Conservation (phyloP, 2,329 filamentous ascomycete species). For the Diaporthe ampelina region DNA sequence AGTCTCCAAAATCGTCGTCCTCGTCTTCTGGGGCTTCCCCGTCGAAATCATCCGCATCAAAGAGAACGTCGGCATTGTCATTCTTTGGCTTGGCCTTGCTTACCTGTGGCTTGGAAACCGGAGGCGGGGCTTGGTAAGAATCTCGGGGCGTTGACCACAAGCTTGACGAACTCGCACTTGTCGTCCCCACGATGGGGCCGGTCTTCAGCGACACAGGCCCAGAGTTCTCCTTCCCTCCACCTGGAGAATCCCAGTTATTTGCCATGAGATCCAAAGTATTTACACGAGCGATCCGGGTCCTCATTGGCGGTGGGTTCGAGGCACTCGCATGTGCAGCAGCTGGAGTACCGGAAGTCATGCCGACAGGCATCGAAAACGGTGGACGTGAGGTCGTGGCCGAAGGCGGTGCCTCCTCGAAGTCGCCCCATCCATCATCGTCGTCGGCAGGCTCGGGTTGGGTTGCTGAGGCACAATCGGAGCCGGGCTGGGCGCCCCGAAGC, state of each 20-base stretch:
- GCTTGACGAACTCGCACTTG: slow-evolving; percentile 21
- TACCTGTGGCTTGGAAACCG: slow-evolving; percentile 37
- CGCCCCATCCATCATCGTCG: slow-evolving; percentile 76
- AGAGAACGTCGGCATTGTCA: slow-evolving; percentile 70
- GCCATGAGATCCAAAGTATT: slow-evolving; percentile 67
- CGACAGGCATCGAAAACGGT: slow-evolving; percentile 27
- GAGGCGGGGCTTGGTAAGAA: slow-evolving; percentile 13
- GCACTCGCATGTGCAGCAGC: slow-evolving; percentile 34
- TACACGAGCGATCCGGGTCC: slow-evolving; percentile 57
- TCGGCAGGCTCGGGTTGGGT: slow-evolving; percentile 46
- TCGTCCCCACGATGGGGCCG: slow-evolving; percentile 42
- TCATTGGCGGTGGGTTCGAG: slow-evolving; percentile 22
- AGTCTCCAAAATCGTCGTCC: slow-evolving; percentile 71
- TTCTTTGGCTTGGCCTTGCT: slow-evolving; percentile 44
- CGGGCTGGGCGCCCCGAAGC: slow-evolving; percentile 35
- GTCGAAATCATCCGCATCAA: slow-evolving; percentile 73
- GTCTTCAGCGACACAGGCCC: slow-evolving; percentile 44
- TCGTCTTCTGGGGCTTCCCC: slow-evolving; percentile 47
- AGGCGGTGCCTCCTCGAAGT: slow-evolving; percentile 71
- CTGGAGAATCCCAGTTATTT: slow-evolving; percentile 62
- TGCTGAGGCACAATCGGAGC: slow-evolving; percentile 26
- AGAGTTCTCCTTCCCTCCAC: slow-evolving; percentile 45
- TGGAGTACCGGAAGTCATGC: slow-evolving; percentile 15
- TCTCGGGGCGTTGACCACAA: slow-evolving; percentile 9
- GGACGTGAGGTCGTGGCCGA: slow-evolving; percentile 44